phyloP scores from a whole-genome alignment of 129 eudicot genomes.

The Tagetes erecta region DNA sequence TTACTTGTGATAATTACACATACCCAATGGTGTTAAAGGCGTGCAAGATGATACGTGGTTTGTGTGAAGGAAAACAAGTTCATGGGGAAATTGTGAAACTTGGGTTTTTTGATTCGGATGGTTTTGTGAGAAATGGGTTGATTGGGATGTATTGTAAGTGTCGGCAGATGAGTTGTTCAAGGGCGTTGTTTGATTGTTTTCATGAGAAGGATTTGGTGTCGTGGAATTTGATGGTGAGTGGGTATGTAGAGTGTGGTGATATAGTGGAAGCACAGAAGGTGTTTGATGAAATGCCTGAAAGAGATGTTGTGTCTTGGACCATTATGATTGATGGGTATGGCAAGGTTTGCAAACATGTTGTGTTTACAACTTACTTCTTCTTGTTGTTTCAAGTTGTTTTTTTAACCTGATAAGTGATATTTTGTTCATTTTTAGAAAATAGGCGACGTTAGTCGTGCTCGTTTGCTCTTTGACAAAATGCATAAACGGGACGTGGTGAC shows the following conservation, averaged over 20 bases:
- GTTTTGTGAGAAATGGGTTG: slow-evolving; percentile 47
- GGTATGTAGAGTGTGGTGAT: slow-evolving; percentile 39
- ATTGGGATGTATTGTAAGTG: slow-evolving; percentile 46
- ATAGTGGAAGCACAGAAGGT: slow-evolving; percentile 43
- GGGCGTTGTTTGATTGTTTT: slow-evolving; percentile 42
- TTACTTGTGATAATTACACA: slow-evolving; percentile 41
- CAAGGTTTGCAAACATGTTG: slow-evolving; percentile 40
- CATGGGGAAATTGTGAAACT: slow-evolving; percentile 42
- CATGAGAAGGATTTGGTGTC: slow-evolving; percentile 42
- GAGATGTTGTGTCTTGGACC: slow-evolving; percentile 55
- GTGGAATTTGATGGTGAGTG: slow-evolving; percentile 48
- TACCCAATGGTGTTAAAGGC: slow-evolving; percentile 48
- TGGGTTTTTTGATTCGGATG: slow-evolving; percentile 42
- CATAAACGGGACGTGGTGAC: slow-evolving; percentile 37
- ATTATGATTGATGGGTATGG: slow-evolving; percentile 55
- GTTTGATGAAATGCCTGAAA: slow-evolving; percentile 50
- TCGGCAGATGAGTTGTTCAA: slow-evolving; percentile 33
- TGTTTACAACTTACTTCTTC: neutral
- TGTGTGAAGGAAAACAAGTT: slow-evolving; percentile 48
- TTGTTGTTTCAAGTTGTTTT: neutral
- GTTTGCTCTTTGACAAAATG: slow-evolving; percentile 45
- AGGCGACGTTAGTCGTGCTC: slow-evolving; percentile 41
- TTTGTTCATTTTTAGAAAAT: slow-evolving; percentile 42
- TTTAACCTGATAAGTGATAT: neutral
- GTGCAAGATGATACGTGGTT: slow-evolving; percentile 38